Evolutionary conservation across 2,329 filamentous ascomycete genomes (phyloP), one percentile per base, ranked within the genome.

Genomic region (Metarhizium album): DNA sequence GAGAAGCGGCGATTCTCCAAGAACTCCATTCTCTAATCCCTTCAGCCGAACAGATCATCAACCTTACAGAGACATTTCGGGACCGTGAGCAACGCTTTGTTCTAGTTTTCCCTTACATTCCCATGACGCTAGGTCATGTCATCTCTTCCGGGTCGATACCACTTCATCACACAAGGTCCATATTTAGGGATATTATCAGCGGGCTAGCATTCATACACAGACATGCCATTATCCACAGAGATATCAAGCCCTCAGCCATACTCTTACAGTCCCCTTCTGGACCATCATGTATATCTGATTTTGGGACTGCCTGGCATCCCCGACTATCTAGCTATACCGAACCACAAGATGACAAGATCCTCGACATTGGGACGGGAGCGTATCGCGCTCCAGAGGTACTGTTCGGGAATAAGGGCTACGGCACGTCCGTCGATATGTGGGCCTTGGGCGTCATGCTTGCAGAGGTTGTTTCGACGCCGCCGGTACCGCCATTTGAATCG

Each of bases 231-330:
- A 85, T 98, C 50, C 93, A 98, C 65, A 83, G 93, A 51, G 93
- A 98, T 62, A 73, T 98, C 63, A 98, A 98, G 62, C 93, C 93
- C 1, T 90, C 89, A 0, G 95, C 95, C 49, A 77, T 98, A 35
- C 73, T 96, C 8, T 75, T 95, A 45, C 71, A 76, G 42, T 80
- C 83, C 0, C 70, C 77, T 0, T 71, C 76, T 5, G 87, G 86
- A 0, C 86, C 88, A 4, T 87, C 87, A 3, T 86, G 83, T 58
- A 75, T 98, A 2, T 82, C 88, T 35, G 93, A 98, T 66, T 97
- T 98, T 69, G 91, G 93, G 47, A 94, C 93, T 38, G 82, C 90
- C 8, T 96, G 90, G 90, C 82, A 84, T 57, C 79, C 84, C 2
- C 66, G 74, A 11, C 60, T 78, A 52, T 74, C 80, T 4, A 67